Conservation (phyloP, 352 stramenopile species). For the Pythium biforme region DNA sequence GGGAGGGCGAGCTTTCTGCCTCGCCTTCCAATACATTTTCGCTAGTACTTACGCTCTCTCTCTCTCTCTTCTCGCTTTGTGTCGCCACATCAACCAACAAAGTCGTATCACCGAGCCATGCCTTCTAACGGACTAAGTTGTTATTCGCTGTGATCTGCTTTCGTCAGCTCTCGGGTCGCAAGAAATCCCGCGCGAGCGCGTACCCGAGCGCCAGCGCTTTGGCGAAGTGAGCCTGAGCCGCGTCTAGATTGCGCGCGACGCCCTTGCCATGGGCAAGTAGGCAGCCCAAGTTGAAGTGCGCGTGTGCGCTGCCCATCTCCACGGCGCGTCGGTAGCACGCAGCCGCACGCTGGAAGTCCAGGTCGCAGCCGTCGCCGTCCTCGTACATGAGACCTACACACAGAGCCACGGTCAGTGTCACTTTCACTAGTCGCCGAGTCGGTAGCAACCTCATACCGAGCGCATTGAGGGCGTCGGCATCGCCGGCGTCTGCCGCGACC, state of each 20-base stretch:
- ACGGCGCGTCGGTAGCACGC: constrained; percentile 55
- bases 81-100: background rate
- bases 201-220: constrained; percentile 62
- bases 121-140: too few species aligned
- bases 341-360: constrained; percentile 58
- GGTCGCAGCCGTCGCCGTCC: constrained; percentile 68
- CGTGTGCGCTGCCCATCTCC: constrained; percentile 46
- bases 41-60: background rate
- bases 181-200: constrained; percentile 51
- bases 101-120: too few species aligned
- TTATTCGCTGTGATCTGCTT: too few species aligned
- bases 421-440: too few species aligned
- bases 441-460: constrained; percentile 41
- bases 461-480: constrained; percentile 68
- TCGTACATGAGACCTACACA: constrained; percentile 68
- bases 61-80: background rate
- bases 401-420: background rate
- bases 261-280: constrained; percentile 63
- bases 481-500: constrained; percentile 46
- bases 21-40: constrained; percentile 9
- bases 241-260: constrained; percentile 49
- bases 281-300: constrained; percentile 79
- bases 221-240: constrained; percentile 62
- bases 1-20: background rate
- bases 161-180: constrained; percentile 27